A percentile compares a stretch with the other conserved stretches of the same genome.
Conservation (phyloP, 306 rosid species). For the Dryas octopetala region DNA sequence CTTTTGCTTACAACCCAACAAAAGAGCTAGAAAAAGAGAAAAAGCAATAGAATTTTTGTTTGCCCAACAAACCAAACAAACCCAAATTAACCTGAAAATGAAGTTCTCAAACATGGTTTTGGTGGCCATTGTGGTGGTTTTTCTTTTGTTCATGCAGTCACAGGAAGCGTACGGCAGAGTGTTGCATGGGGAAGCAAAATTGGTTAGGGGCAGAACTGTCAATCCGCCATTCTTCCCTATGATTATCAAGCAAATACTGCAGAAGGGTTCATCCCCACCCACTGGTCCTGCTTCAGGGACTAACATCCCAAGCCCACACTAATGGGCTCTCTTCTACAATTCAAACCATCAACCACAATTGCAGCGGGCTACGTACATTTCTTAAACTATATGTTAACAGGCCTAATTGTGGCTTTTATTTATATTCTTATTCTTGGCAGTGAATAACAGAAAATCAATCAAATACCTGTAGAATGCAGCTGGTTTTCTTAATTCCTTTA, state of each 20-base stretch:
- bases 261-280: not conserved
- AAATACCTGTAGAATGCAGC: no score
- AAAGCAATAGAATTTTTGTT: not conserved
- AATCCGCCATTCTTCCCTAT: not conserved
- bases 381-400: no score
- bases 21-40: not conserved
- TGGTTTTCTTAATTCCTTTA: not conserved
- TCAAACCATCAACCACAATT: no score
- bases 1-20: not conserved
- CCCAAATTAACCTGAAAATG: not conserved
- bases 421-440: no score
- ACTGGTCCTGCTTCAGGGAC: not conserved
- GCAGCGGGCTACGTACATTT: no score
- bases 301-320: not conserved
- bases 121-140: not conserved
- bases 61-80: no score
- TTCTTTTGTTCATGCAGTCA: not conserved
- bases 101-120: conserved; percentile 4
- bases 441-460: no score
- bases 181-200: not conserved
- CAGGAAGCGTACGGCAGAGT: conserved; percentile 5
- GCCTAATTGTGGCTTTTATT: no score
- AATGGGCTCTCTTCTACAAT: no score
- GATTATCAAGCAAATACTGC: not conserved
- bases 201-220: not conserved